Conservation (phyloP, 129 eudicot species). For the Helianthus annuus region HanXRQr2.0-SUNRISE NC_035436.2:16775183-16775682, state of each 20-base stretch:
- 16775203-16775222: slow-evolving; percentile 95
- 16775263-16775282: slow-evolving; percentile 86
- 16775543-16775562: not conserved
- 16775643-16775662: not conserved
- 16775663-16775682: not conserved
- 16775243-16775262: slow-evolving; percentile 91
- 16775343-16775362: slow-evolving; percentile 96
- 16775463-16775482: too few species aligned
- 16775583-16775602: not conserved
- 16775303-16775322: slow-evolving; percentile 85
- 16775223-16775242: slow-evolving; percentile 93
- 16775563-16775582: not conserved
- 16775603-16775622: not conserved
- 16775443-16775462: too few species aligned
- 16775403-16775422: slow-evolving; percentile 1
- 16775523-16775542: not conserved
- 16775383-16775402: not conserved
- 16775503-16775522: too few species aligned
- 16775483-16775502: too few species aligned
- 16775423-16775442: not conserved
- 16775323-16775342: slow-evolving; percentile 91
- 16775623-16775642: not conserved
- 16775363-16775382: slow-evolving; percentile 94
- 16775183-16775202: slow-evolving; percentile 92
- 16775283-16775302: slow-evolving; percentile 98